phyloP scores from a whole-genome alignment of 2,329 filamentous ascomycete species.

The Exophiala viscosa region DNA sequence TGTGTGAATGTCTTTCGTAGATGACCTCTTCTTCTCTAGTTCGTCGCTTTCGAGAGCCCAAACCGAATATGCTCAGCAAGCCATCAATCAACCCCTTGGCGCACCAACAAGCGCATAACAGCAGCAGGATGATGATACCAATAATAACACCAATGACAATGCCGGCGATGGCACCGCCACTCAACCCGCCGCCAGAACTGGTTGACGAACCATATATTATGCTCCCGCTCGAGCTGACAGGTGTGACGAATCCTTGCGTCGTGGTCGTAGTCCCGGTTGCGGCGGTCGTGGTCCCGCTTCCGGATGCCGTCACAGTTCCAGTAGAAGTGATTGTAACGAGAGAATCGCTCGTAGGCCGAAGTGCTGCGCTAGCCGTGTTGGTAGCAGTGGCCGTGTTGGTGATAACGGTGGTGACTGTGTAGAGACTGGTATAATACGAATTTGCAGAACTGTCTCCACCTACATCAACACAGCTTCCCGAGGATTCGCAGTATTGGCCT shows the following conservation, averaged over 20 bases:
- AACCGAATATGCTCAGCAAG: slow-evolving; percentile 42
- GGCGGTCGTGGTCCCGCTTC: slow-evolving; percentile 39
- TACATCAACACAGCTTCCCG: slow-evolving; percentile 36
- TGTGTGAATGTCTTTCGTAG: slow-evolving; percentile 34
- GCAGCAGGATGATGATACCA: slow-evolving; percentile 43
- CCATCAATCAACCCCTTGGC: slow-evolving; percentile 40
- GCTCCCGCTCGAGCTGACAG: slow-evolving; percentile 42
- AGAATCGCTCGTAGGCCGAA: slow-evolving; percentile 44
- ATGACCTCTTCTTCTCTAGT: slow-evolving; percentile 38
- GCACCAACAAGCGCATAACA: slow-evolving; percentile 44
- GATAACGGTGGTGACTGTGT: slow-evolving; percentile 33
- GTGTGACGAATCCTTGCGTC: slow-evolving; percentile 45
- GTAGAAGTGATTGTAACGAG: slow-evolving; percentile 37
- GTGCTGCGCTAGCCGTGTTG: slow-evolving; percentile 36
- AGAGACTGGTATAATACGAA: slow-evolving; percentile 35
- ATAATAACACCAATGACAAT: slow-evolving; percentile 49
- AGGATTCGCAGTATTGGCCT: slow-evolving; percentile 40
- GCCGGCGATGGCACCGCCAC: slow-evolving; percentile 49
- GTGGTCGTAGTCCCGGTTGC: slow-evolving; percentile 39
- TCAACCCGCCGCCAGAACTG: slow-evolving; percentile 37
- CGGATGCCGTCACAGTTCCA: slow-evolving; percentile 20
- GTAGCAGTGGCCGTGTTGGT: slow-evolving; percentile 32
- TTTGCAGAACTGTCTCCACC: slow-evolving; percentile 26
- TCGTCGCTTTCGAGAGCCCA: slow-evolving; percentile 32
- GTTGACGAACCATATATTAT: slow-evolving; percentile 35